Percentiles rank a stretch among this genome's conserved stretches.
Evolutionary conservation across 1,284 basidiomycete genomes (phyloP).

Genomic region (Ustilago bromivora): DNA sequence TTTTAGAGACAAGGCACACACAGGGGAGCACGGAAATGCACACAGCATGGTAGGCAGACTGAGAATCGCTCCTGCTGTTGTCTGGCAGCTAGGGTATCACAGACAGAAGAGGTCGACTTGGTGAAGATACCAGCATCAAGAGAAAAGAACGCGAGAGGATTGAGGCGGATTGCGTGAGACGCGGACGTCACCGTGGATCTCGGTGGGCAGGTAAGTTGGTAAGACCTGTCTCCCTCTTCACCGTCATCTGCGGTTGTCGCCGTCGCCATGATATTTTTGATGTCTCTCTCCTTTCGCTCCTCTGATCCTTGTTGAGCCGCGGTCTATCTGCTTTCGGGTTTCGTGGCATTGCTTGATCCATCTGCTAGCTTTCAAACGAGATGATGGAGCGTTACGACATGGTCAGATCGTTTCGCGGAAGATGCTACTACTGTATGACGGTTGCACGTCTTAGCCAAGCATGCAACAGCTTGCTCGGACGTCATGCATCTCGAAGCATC

Average conservation of each 20-base stretch:
- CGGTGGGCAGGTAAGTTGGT: conserved; percentile 1
- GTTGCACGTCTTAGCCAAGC: neutral
- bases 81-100: too few relatives aligned
- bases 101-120: too few relatives aligned
- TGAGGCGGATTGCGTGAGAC: too few relatives aligned
- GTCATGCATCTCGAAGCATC: neutral
- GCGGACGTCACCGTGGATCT: neutral
- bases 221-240: too few relatives aligned
- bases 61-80: too few relatives aligned
- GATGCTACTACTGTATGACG: neutral
- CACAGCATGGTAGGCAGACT: too few relatives aligned
- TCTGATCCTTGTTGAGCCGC: neutral
- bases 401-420: neutral
- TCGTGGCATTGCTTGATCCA: neutral
- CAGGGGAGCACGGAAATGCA: too few relatives aligned
- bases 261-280: neutral
- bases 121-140: too few relatives aligned
- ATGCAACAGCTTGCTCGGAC: neutral
- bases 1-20: too few relatives aligned
- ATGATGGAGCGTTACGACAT: neutral
- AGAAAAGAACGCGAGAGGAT: too few relatives aligned
- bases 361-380: neutral
- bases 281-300: neutral
- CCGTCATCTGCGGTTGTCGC: too few relatives aligned
- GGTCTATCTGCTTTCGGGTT: neutral